Evolutionary conservation across 495 filamentous ascomycete genomes (phyloP), one percentile per base, ranked within the genome.

Genomic region (Xylaria curta): DNA sequence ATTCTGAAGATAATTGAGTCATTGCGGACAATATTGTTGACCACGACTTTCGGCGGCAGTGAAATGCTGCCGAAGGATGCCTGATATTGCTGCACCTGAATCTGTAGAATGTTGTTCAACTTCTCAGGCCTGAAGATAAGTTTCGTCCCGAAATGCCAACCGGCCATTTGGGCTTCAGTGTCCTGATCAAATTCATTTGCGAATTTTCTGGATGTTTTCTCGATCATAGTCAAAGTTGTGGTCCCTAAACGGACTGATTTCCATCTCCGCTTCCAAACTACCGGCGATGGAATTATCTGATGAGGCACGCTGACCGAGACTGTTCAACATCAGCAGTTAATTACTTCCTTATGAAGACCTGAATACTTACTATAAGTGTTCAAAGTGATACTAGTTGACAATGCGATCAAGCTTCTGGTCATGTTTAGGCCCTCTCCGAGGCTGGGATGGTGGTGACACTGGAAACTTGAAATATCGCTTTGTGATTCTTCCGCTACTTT

Each of bases 1-100:
- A 63, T 42, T 40, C 44, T 28, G 60, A 63, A 63, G 31, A 63
- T 33, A 42, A 28, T 46, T 46, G 60, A 63, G 36, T 46, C 44
- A 24, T 46, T 63, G 60, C n/a, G 60, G 36, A 63, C 44, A 36
- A 63, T 63, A 28, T 63, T 63, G 60, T 46, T 38, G 36, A 40
- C 60, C 31, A 47, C 7, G 15, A 65, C 0, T 10, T 13, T 56
- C 24, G 53, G 53, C 24, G 24, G 24, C 0, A 31, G 24, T 15
- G 53, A 26, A 17, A 56, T 12, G 26, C 26, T 56, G 3, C 53
- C 24, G 26, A 31, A 13, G 9, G 0, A 12, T 56, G 9, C 13
- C 13, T 56, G 53, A 56, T 31, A 56, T 56, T 56, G 53, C 24
- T 56, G 24, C 24, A 56, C 53, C 24, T 56, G 8, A 5, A 56